Evolutionary conservation across 169 alveolate genomes (phyloP), one percentile per base, ranked within the genome.

Genomic region (Plasmodium berghei): DNA sequence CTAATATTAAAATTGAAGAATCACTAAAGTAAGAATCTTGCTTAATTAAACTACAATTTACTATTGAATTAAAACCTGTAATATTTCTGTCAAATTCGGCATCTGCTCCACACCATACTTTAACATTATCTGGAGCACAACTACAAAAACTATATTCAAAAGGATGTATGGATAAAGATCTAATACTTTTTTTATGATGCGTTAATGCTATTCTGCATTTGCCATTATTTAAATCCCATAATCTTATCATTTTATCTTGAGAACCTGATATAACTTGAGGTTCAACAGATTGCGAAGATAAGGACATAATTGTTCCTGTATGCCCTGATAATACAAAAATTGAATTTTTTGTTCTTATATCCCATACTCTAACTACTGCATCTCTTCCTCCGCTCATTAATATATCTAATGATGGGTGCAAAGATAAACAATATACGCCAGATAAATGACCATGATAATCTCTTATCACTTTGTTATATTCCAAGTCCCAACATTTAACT

Each of bases 281-380:
- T 67, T 97, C 99, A 72, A 95, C 93, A 9, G 96, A 95, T 94
- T 98, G 99, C 89, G 97, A 90, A 34, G 91, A 93, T 34, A 98
- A 92, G 40, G 98, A 91, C 90, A 95, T 96, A 20, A 98, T 94
- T n/a, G 99, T 98, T 72, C 98, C 98, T 34, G 97, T 88, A 89
- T 98, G 99, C 1, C 99, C 99, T 46, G 97, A 96, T 46, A 98
- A 94, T 16, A 95, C 97, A 90, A 96, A 97, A 49, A 98, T 96
- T 46, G 98, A 95, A 59, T 95, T 94, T 87, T 98, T 98, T 14
- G 99, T 98, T 72, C 99, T 95, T 70, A 99, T 97, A 91, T 99
- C 99, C 99, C 99, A 99, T 12, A 99, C 98, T 69, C 99, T 94
- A 5, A 98, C 99, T 9, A 97, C 98, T 56, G 99, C 97, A 90